Base-by-base conservation (phyloP, 2,329 filamentous ascomycete genomes). In the Exutisphaerella laricina region DNA sequence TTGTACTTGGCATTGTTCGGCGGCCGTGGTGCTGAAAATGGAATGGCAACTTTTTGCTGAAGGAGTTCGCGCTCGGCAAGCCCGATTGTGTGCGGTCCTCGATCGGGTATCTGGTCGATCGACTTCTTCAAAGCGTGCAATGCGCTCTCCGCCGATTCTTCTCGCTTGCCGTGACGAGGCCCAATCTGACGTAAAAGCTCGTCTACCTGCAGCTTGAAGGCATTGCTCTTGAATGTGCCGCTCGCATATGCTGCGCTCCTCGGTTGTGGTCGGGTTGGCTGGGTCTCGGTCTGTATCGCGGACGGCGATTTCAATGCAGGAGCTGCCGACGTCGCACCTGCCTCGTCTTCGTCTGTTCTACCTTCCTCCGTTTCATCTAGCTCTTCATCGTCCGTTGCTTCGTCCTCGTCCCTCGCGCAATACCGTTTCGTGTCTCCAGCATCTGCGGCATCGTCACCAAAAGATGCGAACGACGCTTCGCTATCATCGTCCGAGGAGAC, bases 1-100 rank as follows among this genome's bases (percentile, higher is more conserved):
- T 88, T 89, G 67, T 94, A 94, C 39, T 85, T 84, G 22, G 80
- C 80, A 62, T 90, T 82, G 57, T 79, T 79, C 8, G 78, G 71
- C 1, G 90, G 89, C 38, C 74, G 79, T 13, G 88, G 88, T n/a
- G 83, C 74, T 12, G 90, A 88, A 59, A 88, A 96, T 0, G 92
- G 92, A 35, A 95, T 77, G n/a, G 71, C 66, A 45, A 94, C 74
- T 36, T 78, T 79, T 58, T 81, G 73, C 63, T 80, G 83, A 54
- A 85, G 79, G 56, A 80, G 58, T 16, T 86, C 75, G 48, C 75
- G 78, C 59, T 81, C 71, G 0, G 86, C 88, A 55, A 92, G 80
- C 23, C 67, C 55, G 39, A 92, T 75, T 22, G 69, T 56, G 35
- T 74, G 65, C 17, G 76, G 63, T 12, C 68, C 66, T 39, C 68